Percentiles rank a stretch among this genome's conserved stretches.
Conservation (phyloP, 495 filamentous ascomycete genomes). For the Trichocladium uniseriatum region DNA sequence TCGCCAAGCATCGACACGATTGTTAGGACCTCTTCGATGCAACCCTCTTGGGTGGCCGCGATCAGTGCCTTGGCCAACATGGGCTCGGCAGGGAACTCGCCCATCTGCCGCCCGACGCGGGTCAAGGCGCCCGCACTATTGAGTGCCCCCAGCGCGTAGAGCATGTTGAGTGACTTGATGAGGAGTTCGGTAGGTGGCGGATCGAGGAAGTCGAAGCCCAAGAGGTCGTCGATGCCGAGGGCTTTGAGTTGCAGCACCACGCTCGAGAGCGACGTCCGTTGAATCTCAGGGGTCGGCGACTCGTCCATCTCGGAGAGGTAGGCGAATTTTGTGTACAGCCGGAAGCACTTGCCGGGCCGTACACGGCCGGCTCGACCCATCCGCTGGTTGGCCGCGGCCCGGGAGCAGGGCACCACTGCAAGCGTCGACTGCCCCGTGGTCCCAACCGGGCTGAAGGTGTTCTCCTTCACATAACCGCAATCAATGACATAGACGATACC, state of each 20-base stretch:
- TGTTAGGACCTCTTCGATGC: slow-evolving; percentile 89
- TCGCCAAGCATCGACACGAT: slow-evolving; percentile 93
- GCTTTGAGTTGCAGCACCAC: slow-evolving; percentile 83
- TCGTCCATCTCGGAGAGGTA: slow-evolving; percentile 94
- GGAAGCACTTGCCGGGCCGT: slow-evolving; percentile 88
- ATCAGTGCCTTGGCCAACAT: slow-evolving; percentile 89
- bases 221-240: slow-evolving; percentile 85
- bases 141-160: slow-evolving; percentile 84
- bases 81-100: slow-evolving; percentile 89
- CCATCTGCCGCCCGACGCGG: slow-evolving; percentile 89
- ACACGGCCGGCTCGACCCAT: slow-evolving; percentile 89
- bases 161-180: slow-evolving; percentile 80
- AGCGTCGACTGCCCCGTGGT: slow-evolving; percentile 86
- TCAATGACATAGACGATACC: slow-evolving; percentile 90
- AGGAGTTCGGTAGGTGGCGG: slow-evolving; percentile 85
- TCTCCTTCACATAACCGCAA: slow-evolving; percentile 90
- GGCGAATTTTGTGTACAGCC: slow-evolving; percentile 89
- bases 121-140: slow-evolving; percentile 87
- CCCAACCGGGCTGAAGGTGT: slow-evolving; percentile 70
- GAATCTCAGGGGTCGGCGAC: slow-evolving; percentile 88
- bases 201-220: slow-evolving; percentile 97
- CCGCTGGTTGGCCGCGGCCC: slow-evolving; percentile 90
- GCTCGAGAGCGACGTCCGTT: slow-evolving; percentile 76
- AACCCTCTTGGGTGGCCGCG: slow-evolving; percentile 78
- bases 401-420: slow-evolving; percentile 83